phyloP scores from a whole-genome alignment of 75 land plant genomes.

The Isoetes taiwanensis region DNA sequence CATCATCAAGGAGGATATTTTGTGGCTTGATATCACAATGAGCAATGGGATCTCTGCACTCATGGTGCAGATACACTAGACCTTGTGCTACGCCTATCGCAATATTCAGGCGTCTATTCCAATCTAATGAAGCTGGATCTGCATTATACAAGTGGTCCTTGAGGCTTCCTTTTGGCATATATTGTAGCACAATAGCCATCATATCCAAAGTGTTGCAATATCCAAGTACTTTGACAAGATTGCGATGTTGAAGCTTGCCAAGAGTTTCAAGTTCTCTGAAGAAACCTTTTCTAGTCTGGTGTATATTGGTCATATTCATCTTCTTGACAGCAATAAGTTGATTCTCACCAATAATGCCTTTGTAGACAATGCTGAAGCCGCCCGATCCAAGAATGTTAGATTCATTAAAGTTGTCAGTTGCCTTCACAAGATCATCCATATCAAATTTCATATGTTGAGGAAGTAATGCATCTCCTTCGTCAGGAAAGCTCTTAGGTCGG shows the following conservation, averaged over 20 bases:
- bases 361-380: not conserved
- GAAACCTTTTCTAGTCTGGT: not conserved
- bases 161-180: conserved; percentile 1
- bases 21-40: no score
- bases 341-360: not conserved
- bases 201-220: not conserved
- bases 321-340: not conserved
- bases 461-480: no score
- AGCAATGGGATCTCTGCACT: no score
- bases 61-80: no score
- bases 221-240: not conserved
- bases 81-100: no score
- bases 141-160: no score
- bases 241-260: not conserved
- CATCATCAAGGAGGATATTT: no score
- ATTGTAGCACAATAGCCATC: not conserved
- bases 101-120: no score
- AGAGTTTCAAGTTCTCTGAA: not conserved
- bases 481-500: no score
- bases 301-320: not conserved
- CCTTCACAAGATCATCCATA: not conserved
- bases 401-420: not conserved
- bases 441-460: not conserved
- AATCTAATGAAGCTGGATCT: no score
- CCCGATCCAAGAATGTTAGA: not conserved